Conservation (phyloP, 495 filamentous ascomycete species). For the Pyrenula massariospora region DNA sequence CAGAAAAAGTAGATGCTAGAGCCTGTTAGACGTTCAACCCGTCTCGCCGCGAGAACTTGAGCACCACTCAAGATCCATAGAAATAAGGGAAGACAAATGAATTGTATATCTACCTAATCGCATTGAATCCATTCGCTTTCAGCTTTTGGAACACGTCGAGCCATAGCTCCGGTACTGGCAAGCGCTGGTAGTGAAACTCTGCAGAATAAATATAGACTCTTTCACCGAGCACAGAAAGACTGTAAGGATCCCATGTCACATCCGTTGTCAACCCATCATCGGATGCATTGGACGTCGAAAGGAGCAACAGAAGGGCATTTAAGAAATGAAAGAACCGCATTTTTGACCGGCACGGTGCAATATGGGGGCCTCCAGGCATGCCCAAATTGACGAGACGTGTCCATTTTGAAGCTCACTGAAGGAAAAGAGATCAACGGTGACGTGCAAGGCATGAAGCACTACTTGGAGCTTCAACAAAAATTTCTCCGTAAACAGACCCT, state of each 20-base stretch:
- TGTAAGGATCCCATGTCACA: conserved; percentile 43
- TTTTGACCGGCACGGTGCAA: not conserved
- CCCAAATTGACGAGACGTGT: not conserved
- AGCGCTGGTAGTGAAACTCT: conserved; percentile 46
- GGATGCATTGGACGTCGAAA: not conserved
- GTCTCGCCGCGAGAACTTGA: conserved; percentile 31
- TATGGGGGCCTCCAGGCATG: no score
- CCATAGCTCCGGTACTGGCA: conserved; percentile 49
- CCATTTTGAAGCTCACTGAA: not conserved
- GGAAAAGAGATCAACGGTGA: not conserved
- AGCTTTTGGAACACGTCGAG: conserved; percentile 52
- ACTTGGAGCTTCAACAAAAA: not conserved
- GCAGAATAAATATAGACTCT: conserved; percentile 45
- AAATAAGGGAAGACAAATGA: no score
- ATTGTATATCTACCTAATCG: conserved; percentile 19
- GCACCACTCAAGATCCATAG: conserved; percentile 17
- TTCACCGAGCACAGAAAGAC: conserved; percentile 43
- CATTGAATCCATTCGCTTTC: conserved; percentile 45
- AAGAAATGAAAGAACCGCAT: not conserved
- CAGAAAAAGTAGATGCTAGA: conserved; percentile 41
- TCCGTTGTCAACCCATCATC: not conserved
- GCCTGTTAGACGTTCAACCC: no score
- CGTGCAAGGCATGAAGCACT: not conserved
- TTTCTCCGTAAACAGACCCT: not conserved
- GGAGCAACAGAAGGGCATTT: not conserved